phyloP scores from a whole-genome alignment of 306 rosid species.

The Sicyos baderoa region DNA sequence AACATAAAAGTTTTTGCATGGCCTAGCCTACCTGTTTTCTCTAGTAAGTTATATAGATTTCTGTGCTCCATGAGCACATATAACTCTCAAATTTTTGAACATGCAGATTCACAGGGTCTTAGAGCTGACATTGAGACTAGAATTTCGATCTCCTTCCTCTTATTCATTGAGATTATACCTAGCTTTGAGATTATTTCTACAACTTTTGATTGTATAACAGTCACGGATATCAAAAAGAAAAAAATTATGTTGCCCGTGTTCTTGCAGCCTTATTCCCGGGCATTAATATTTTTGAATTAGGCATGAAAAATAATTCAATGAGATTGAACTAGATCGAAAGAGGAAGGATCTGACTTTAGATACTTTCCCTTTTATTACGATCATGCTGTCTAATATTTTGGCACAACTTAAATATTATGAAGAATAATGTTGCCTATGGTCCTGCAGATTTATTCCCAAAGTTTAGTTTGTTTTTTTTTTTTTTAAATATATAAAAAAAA shows the following conservation, averaged over 20 bases:
- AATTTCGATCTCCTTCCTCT: neutral
- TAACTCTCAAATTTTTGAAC: neutral
- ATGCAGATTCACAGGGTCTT: neutral
- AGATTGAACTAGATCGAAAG: neutral
- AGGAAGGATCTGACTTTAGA: neutral
- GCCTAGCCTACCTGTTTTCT: neutral
- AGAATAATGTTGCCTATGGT: neutral
- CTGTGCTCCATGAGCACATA: neutral
- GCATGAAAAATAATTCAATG: neutral
- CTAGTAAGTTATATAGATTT: neutral
- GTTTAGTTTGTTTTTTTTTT: too few species aligned
- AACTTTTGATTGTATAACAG: too few species aligned
- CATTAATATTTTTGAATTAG: too few species aligned
- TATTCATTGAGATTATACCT: too few species aligned
- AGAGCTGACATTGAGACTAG: neutral
- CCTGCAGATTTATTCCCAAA: neutral
- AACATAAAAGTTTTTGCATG: neutral
- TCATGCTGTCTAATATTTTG: neutral
- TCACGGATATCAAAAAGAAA: too few species aligned
- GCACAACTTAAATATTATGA: neutral
- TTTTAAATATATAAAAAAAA: too few species aligned
- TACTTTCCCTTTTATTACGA: neutral
- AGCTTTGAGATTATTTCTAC: too few species aligned
- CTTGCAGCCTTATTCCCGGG: neutral
- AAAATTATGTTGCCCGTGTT: too few species aligned